phyloP scores from a whole-genome alignment of 2,329 filamentous ascomycete genomes.

The Chalara sp. region DNA sequence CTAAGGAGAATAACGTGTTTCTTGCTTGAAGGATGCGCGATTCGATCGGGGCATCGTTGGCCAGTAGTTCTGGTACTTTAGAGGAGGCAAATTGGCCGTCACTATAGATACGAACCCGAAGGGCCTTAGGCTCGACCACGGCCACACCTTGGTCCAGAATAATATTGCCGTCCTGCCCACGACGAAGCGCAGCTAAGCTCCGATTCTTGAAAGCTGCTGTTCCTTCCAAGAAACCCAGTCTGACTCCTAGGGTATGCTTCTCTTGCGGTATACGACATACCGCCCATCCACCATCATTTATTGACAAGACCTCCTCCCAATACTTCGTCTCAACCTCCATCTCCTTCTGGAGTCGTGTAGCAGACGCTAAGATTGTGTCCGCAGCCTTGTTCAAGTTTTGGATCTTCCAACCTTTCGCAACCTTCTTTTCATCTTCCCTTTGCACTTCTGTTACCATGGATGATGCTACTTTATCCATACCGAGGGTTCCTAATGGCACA shows the following conservation, averaged over 20 bases:
- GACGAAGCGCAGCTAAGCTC: slow-evolving; percentile 74
- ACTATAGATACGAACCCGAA: slow-evolving; percentile 62
- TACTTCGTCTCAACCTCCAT: slow-evolving; percentile 76
- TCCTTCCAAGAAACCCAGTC: slow-evolving; percentile 77
- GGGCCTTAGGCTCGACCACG: slow-evolving; percentile 44
- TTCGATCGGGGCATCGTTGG: slow-evolving; percentile 54
- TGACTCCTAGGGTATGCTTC: slow-evolving; percentile 69
- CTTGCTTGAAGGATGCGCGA: slow-evolving; percentile 66
- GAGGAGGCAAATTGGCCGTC: slow-evolving; percentile 52
- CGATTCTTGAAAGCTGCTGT: slow-evolving; percentile 55
- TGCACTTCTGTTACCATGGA: slow-evolving; percentile 51
- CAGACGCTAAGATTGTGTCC: slow-evolving; percentile 66
- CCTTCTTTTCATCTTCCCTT: slow-evolving; percentile 47
- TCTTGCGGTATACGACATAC: slow-evolving; percentile 72
- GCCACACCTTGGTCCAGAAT: slow-evolving; percentile 56
- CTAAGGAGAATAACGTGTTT: slow-evolving; percentile 75
- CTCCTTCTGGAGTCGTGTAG: slow-evolving; percentile 66
- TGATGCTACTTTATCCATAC: slow-evolving; percentile 56
- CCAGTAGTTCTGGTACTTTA: slow-evolving; percentile 42
- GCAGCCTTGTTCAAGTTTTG: slow-evolving; percentile 70
- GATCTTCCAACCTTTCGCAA: slow-evolving; percentile 67
- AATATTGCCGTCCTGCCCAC: slow-evolving; percentile 68
- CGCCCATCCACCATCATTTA: slow-evolving; percentile 82
- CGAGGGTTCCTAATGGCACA: slow-evolving; percentile 69
- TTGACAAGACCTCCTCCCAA: slow-evolving; percentile 78